These are phyloP conservation scores for Ophioceras dolichostomum DNA, from an alignment of 2,329 filamentous ascomycete genomes.

Conservation along the genomic window DNA sequence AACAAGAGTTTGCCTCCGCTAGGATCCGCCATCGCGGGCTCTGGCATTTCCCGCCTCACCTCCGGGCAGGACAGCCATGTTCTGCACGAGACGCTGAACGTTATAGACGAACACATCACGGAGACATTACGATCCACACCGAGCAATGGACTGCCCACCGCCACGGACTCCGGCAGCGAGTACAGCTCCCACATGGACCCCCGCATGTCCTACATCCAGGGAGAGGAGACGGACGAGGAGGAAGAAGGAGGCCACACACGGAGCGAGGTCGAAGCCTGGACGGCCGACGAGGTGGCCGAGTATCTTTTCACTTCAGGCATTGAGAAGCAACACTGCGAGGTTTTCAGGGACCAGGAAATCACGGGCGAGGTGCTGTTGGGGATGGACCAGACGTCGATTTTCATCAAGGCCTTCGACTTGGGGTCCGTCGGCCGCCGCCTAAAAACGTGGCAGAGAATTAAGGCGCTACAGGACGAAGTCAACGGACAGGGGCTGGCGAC, in stretches of 20 bases:
- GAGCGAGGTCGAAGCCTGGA: slow-evolving; percentile 70
- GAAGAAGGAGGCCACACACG: slow-evolving; percentile 57
- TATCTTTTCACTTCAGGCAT: slow-evolving; percentile 78
- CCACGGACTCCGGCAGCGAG: slow-evolving; percentile 75
- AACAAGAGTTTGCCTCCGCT: slow-evolving; percentile 14
- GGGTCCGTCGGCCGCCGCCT: slow-evolving; percentile 80
- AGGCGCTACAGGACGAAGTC: slow-evolving; percentile 79
- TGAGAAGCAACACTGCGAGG: slow-evolving; percentile 81
- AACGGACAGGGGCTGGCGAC: slow-evolving; percentile 34
- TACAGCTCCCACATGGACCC: slow-evolving; percentile 72
- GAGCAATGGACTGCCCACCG: slow-evolving; percentile 36
- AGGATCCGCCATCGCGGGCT: slow-evolving; percentile 16
- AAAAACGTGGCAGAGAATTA: slow-evolving; percentile 96
- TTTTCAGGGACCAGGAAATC: slow-evolving; percentile 94
- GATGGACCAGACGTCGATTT: slow-evolving; percentile 91
- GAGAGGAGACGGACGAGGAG: slow-evolving; percentile 91
- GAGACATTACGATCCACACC: slow-evolving; percentile 51
- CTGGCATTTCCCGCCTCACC: slow-evolving; percentile 17
- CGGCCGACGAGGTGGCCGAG: slow-evolving; percentile 70
- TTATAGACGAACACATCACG: slow-evolving; percentile 95
- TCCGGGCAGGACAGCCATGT: slow-evolving; percentile 56
- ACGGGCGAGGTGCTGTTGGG: slow-evolving; percentile 83
- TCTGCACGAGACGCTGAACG: slow-evolving; percentile 86
- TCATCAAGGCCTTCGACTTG: slow-evolving; percentile 90
- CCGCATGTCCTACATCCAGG: slow-evolving; percentile 81